A percentile compares a stretch with the other conserved stretches of the same genome.
These are phyloP conservation scores for Metschnikowia orientalis DNA, from an alignment of 805 yeast genomes.

Conservation along the genomic window DNA sequence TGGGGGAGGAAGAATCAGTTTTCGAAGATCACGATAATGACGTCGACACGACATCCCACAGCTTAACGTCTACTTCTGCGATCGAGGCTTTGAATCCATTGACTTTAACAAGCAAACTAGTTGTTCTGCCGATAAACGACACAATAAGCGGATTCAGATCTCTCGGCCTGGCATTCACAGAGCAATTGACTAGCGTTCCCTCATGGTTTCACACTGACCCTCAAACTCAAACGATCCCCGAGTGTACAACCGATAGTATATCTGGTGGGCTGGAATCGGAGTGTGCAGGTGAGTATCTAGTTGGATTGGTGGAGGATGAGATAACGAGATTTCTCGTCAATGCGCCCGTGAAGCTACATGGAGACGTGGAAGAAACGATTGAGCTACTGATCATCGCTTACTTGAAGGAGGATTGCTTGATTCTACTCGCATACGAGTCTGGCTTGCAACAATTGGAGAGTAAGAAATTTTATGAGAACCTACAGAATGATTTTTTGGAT, in stretches of 20 bases:
- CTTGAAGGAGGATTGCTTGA: constrained; percentile 19
- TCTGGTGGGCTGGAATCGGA: too few relatives aligned
- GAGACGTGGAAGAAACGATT: constrained; percentile 8
- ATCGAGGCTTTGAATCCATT: constrained; percentile 25
- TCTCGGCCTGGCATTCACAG: constrained; percentile 19
- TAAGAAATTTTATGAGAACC: constrained; percentile 20
- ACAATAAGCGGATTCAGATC: constrained; percentile 33
- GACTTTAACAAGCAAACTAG: constrained; percentile 31
- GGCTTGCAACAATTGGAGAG: constrained; percentile 21
- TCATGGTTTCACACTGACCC: constrained; percentile 13
- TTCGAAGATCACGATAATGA: constrained; percentile 6
- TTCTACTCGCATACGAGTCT: constrained; percentile 31
- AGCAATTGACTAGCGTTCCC: constrained; percentile 13
- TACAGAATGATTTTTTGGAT: constrained; percentile 19
- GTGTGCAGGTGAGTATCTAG: constrained; percentile 24
- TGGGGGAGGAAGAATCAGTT: constrained; percentile 3
- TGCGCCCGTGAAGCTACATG: constrained; percentile 14
- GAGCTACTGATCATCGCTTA: constrained; percentile 33
- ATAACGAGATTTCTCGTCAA: constrained; percentile 27
- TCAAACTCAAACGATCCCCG: too few relatives aligned
- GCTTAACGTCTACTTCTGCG: constrained; percentile 1
- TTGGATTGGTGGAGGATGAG: constrained; percentile 20
- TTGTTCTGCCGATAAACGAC: constrained; percentile 34
- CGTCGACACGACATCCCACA: too few relatives aligned
- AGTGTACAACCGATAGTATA: too few relatives aligned